A percentile compares a stretch with the other conserved stretches of the same genome.
Conservation (phyloP, 257 asterid species). For the Ocimum tenuiflorum region DNA sequence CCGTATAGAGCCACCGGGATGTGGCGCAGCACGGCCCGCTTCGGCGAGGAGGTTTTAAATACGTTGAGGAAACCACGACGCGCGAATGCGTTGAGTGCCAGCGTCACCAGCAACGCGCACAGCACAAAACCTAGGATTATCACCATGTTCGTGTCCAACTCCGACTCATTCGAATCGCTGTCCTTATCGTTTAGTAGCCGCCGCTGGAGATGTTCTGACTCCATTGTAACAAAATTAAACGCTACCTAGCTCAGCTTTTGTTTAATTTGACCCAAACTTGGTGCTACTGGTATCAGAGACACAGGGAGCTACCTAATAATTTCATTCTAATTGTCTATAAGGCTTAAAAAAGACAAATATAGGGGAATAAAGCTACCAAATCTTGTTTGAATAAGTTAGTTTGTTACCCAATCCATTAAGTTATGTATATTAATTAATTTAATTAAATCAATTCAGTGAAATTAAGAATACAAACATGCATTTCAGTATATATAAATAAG, state of each 20-base stretch:
- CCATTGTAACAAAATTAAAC: too few relatives aligned
- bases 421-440: neutral
- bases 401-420: slow-evolving; percentile 12
- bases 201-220: neutral
- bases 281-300: too few relatives aligned
- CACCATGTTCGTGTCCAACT: slow-evolving; percentile 13
- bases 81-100: slow-evolving; percentile 22
- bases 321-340: neutral
- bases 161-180: neutral
- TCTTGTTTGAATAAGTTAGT: neutral
- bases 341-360: neutral
- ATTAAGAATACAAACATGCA: too few relatives aligned
- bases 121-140: slow-evolving; percentile 28
- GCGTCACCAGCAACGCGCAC: slow-evolving; percentile 17
- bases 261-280: too few relatives aligned
- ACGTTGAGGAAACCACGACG: slow-evolving; percentile 10
- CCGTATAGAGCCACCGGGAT: slow-evolving; percentile 20
- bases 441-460: too few relatives aligned
- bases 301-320: too few relatives aligned
- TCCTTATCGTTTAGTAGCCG: neutral
- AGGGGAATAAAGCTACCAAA: slow-evolving; percentile 12
- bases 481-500: too few relatives aligned
- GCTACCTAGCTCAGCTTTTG: too few relatives aligned
- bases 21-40: slow-evolving; percentile 20
- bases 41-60: slow-evolving; percentile 4